phyloP scores from a whole-genome alignment of 1,284 basidiomycete genomes.

The Trichosporon sp. region DNA sequence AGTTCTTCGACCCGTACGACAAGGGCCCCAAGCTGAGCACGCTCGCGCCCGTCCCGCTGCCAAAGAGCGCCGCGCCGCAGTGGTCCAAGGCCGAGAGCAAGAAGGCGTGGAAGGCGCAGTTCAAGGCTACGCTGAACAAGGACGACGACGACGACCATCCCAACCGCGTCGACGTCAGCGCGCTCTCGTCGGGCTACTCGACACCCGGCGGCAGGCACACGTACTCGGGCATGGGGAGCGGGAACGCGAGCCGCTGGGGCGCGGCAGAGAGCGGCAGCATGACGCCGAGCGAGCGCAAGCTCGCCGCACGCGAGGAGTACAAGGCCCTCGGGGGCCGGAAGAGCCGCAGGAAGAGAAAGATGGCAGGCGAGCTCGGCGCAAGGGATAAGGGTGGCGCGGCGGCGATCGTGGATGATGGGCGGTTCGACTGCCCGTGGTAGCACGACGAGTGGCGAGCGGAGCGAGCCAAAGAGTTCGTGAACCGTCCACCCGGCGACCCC shows the following conservation, averaged over 20 bases:
- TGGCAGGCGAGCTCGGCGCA: constrained; percentile 43
- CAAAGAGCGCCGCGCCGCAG: constrained; percentile 45
- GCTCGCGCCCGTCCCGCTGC: constrained; percentile 53
- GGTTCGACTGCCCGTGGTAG: constrained; percentile 46
- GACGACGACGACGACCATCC: constrained; percentile 37
- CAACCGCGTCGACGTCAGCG: constrained; percentile 40
- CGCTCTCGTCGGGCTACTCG: constrained; percentile 61
- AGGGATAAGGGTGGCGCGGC: constrained; percentile 40
- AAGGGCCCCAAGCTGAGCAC: constrained; percentile 50
- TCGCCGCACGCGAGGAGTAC: constrained; percentile 81
- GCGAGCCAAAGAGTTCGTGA: too few species aligned
- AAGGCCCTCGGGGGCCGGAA: constrained; percentile 83
- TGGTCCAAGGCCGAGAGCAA: constrained; percentile 52
- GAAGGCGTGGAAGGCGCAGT: constrained; percentile 40
- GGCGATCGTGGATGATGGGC: constrained; percentile 32
- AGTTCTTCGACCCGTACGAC: constrained; percentile 50
- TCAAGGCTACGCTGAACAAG: constrained; percentile 40
- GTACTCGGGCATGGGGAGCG: constrained; percentile 40
- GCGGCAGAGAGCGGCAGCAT: constrained; percentile 47
- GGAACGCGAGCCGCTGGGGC: constrained; percentile 37
- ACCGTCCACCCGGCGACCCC: too few species aligned
- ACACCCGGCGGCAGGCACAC: constrained; percentile 57
- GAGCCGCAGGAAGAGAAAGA: constrained; percentile 57
- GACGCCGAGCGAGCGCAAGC: constrained; percentile 60
- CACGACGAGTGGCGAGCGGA: neutral